phyloP scores from a whole-genome alignment of 2,329 filamentous ascomycete genomes.

The Boeremia exigua region DNA sequence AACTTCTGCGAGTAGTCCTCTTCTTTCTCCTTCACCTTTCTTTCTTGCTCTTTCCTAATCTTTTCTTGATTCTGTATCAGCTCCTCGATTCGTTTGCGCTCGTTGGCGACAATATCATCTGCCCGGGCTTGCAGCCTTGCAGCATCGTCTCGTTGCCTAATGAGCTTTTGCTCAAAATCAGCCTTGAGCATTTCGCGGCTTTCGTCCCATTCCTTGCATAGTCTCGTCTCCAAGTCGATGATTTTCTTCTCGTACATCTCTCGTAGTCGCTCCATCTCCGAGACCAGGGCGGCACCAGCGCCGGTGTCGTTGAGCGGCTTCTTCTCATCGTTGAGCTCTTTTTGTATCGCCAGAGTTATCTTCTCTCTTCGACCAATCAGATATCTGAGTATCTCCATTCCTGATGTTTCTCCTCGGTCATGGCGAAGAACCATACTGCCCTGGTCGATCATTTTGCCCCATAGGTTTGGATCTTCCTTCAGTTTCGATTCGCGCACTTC shows the following conservation, averaged over 20 bases:
- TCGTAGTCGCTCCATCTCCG: not conserved
- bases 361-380: not conserved
- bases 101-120: not conserved
- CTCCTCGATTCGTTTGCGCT: not conserved
- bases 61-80: not conserved
- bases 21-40: not conserved
- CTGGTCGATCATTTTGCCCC: not conserved
- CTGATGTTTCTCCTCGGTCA: not conserved
- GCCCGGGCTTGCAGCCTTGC: not conserved
- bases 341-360: not conserved
- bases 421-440: conserved; percentile 1
- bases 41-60: not conserved
- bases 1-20: not conserved
- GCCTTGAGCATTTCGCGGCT: not conserved
- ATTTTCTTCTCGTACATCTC: not conserved
- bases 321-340: not conserved
- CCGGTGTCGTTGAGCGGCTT: not conserved
- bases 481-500: not conserved
- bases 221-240: not conserved
- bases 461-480: not conserved
- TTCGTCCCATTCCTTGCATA: not conserved
- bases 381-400: not conserved
- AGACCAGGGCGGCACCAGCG: not conserved
- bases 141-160: not conserved
- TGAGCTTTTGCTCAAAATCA: not conserved